Percentiles rank a stretch among this genome's conserved stretches.
Conservation (phyloP, 2,329 filamentous ascomycete species). For the Didymellaceae sp. region DNA sequence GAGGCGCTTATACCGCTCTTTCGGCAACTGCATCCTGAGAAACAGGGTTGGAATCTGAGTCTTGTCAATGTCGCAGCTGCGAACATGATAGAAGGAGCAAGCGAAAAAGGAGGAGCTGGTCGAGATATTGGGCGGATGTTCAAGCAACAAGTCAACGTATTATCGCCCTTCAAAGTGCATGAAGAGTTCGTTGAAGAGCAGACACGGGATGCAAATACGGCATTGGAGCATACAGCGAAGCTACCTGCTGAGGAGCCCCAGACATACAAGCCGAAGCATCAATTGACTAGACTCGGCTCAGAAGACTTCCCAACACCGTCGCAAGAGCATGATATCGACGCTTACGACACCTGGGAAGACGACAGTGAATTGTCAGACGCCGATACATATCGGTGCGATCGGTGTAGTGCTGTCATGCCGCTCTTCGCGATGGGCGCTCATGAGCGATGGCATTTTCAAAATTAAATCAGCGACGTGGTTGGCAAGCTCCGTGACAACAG, state of each 20-base stretch:
- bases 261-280: background rate
- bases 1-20: constrained; percentile 76
- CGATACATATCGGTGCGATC: constrained; percentile 51
- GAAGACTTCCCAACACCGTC: constrained; percentile 42
- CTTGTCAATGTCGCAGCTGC: constrained; percentile 86
- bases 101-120: constrained; percentile 58
- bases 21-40: constrained; percentile 73
- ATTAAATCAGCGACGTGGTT: constrained; percentile 25
- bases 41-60: constrained; percentile 77
- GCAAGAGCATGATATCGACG: constrained; percentile 25
- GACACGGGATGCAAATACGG: background rate
- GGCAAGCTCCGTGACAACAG: background rate
- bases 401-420: constrained; percentile 63
- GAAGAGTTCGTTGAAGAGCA: background rate
- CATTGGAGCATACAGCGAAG: background rate
- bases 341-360: constrained; percentile 34
- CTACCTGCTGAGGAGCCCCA: background rate
- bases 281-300: constrained; percentile 29
- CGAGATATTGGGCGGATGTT: constrained; percentile 87
- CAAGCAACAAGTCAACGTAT: constrained; percentile 70
- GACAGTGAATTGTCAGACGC: constrained; percentile 42
- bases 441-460: constrained; percentile 57
- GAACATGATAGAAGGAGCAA: constrained; percentile 70
- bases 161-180: constrained; percentile 54
- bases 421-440: constrained; percentile 66